Evolutionary conservation across 345 rosid genomes (phyloP).

Genomic region (Ricinus communis): DNA sequence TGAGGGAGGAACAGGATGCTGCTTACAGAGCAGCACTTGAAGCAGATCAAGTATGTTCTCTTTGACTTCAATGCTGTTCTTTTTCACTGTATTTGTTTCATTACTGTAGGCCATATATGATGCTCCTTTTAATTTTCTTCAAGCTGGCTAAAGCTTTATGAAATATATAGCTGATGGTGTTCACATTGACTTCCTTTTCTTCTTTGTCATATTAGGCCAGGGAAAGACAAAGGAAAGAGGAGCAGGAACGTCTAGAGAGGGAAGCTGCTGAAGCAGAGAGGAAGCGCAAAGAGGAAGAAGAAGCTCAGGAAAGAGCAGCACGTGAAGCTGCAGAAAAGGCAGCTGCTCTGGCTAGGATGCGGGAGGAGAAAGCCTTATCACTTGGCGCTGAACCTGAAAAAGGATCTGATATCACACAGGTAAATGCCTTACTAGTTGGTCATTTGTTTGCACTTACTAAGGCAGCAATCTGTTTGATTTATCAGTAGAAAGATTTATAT

Average conservation of each 20-base stretch:
- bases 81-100: not conserved
- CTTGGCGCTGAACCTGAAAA: conserved; percentile 90
- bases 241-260: conserved; percentile 73
- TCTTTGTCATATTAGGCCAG: conserved; percentile 50
- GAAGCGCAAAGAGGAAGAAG: conserved; percentile 87
- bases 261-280: conserved; percentile 95
- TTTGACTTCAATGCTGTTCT: not conserved
- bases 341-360: conserved; percentile 70
- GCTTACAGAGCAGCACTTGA: conserved; percentile 97
- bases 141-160: not conserved
- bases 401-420: conserved; percentile 87
- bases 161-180: not conserved
- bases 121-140: not conserved
- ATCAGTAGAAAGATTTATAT: not conserved
- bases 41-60: conserved; percentile 81
- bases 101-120: not conserved
- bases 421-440: conserved; percentile 25
- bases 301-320: conserved; percentile 80
- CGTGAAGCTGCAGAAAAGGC: conserved; percentile 84
- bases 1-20: conserved; percentile 99
- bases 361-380: conserved; percentile 81
- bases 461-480: not conserved
- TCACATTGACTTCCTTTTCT: not conserved
- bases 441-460: not conserved
- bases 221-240: conserved; percentile 84